Conservation (phyloP, 108 stramenopile genomes). For the Parmales sp. region DNA sequence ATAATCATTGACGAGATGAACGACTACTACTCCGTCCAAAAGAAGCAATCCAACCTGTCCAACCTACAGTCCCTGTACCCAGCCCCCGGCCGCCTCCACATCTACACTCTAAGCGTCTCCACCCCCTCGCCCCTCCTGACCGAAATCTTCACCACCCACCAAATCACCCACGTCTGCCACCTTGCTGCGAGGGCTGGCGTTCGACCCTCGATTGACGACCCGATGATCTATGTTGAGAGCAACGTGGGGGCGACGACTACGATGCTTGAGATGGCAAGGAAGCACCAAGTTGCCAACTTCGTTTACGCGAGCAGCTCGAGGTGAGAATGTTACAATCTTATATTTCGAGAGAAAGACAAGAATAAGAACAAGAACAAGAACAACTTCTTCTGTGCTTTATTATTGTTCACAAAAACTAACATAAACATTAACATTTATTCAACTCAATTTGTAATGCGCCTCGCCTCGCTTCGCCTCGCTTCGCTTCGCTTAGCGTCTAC, state of each 20-base stretch:
- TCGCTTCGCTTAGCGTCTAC: no score
- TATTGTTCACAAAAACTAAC: no score
- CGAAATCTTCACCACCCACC: constrained; percentile 58
- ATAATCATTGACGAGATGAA: constrained; percentile 97
- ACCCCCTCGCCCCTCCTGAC: constrained; percentile 54
- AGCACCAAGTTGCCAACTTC: constrained; percentile 62
- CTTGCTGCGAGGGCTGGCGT: constrained; percentile 86
- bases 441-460: no score
- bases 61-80: constrained; percentile 33
- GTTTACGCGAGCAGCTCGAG: constrained; percentile 78
- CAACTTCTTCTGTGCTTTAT: no score
- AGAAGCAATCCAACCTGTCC: constrained; percentile 77
- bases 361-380: no score
- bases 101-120: not conserved
- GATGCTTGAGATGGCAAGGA: constrained; percentile 61
- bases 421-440: no score
- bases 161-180: constrained; percentile 76
- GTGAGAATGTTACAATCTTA: no score
- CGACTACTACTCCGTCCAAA: constrained; percentile 86
- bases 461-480: no score
- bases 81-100: no score
- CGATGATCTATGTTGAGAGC: constrained; percentile 79
- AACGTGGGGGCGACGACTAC: constrained; percentile 77
- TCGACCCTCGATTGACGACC: constrained; percentile 77
- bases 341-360: no score